These are phyloP conservation scores for Trichoderma asperelloides DNA, from an alignment of 495 filamentous ascomycete species.

Conservation along the genomic window DNA sequence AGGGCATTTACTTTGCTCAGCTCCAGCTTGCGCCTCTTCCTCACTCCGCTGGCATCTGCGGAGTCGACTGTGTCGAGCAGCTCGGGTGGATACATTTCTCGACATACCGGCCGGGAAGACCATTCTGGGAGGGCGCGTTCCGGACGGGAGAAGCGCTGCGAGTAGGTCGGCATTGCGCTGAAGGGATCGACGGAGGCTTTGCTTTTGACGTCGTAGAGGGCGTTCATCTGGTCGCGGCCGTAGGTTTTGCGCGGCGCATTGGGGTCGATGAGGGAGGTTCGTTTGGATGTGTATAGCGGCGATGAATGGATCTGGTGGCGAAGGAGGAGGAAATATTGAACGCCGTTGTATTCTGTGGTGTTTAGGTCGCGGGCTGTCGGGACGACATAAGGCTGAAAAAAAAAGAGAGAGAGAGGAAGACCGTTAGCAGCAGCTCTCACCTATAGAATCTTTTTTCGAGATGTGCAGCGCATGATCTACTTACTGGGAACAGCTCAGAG, in stretches of 20 bases:
- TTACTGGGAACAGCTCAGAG: constrained; percentile 33
- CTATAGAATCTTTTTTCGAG: not conserved
- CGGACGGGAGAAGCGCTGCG: constrained; percentile 33
- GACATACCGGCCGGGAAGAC: constrained; percentile 30
- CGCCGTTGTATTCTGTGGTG: constrained; percentile 30
- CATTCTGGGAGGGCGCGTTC: constrained; percentile 41
- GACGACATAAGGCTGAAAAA: constrained; percentile 29
- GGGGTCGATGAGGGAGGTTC: constrained; percentile 15
- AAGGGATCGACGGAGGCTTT: constrained; percentile 45
- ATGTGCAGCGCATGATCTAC: not conserved
- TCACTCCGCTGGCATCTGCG: constrained; percentile 13
- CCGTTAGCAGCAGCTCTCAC: not conserved
- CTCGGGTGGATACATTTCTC: constrained; percentile 43
- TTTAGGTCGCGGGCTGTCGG: constrained; percentile 30
- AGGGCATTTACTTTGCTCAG: constrained; percentile 25
- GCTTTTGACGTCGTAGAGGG: constrained; percentile 35
- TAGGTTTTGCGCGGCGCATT: constrained; percentile 24
- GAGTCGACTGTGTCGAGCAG: constrained; percentile 43
- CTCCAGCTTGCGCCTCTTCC: constrained; percentile 15
- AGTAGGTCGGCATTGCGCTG: constrained; percentile 40
- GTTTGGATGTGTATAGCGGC: constrained; percentile 41
- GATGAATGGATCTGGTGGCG: constrained; percentile 38
- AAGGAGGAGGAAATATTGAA: constrained; percentile 38
- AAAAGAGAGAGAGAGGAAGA: not conserved
- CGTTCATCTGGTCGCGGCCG: constrained; percentile 41